A percentile compares a stretch with the other conserved stretches of the same genome.
Evolutionary conservation across 2,329 filamentous ascomycete genomes (phyloP).

Genomic region (Epichloe sibirici): DNA sequence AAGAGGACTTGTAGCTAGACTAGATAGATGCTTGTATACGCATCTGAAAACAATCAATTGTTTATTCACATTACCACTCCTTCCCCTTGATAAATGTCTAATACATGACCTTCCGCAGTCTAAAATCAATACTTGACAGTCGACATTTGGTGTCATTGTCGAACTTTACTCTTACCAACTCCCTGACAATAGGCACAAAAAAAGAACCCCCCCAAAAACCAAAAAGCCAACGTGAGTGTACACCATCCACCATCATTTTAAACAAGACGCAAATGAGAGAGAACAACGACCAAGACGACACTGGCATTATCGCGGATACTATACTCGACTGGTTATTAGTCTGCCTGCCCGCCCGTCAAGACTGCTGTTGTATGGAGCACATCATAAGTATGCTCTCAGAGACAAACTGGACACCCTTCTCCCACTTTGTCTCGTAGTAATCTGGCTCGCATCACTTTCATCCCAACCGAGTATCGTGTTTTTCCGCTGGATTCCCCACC

Average conservation of each 20-base stretch:
- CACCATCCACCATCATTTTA: not conserved
- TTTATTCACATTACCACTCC: not conserved
- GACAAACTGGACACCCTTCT: slow-evolving; percentile 52
- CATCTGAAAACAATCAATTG: not conserved
- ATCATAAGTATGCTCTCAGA: not conserved
- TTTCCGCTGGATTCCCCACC: slow-evolving; percentile 29
- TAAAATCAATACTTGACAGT: not conserved
- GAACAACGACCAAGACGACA: too few relatives aligned
- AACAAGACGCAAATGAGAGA: not conserved
- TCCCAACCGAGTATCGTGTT: slow-evolving; percentile 56
- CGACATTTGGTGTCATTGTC: not conserved
- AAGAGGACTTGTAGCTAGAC: slow-evolving; percentile 2
- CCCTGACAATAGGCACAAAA: not conserved
- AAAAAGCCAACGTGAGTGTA: not conserved
- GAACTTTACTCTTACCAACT: not conserved
- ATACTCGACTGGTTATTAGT: not conserved
- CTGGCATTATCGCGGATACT: not conserved
- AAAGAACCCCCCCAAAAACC: not conserved
- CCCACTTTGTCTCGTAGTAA: slow-evolving; percentile 59
- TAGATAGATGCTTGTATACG: not conserved
- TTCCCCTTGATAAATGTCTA: not conserved
- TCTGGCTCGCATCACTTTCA: slow-evolving; percentile 79
- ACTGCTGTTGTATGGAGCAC: not conserved
- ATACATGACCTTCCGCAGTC: not conserved
- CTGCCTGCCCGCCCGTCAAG: not conserved